Evolutionary conservation across 78 protist species (phyloP).

Genomic region (Speleostelium caveatum): DNA sequence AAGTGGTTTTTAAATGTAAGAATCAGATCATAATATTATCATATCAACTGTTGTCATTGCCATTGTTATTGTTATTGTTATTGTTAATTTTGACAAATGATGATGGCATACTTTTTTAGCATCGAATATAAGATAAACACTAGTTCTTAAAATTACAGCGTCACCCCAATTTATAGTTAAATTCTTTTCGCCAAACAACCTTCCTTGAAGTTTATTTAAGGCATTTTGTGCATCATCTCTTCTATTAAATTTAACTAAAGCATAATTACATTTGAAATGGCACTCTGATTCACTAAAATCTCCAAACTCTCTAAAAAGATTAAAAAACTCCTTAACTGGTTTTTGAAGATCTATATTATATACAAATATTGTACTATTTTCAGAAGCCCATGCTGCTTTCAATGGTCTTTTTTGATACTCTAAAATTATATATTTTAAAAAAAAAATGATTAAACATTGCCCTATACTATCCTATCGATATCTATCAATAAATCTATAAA

Average conservation of each 20-base stretch:
- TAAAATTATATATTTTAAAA: too few relatives aligned
- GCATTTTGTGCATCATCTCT: constrained; percentile 40
- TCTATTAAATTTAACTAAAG: neutral
- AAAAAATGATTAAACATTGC: too few relatives aligned
- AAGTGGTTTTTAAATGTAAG: neutral
- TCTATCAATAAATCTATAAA: neutral
- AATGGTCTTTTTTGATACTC: constrained; percentile 15
- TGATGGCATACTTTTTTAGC: neutral
- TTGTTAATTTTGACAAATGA: neutral
- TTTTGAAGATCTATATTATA: constrained; percentile 12
- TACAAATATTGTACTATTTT: constrained; percentile 23
- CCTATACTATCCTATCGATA: too few relatives aligned
- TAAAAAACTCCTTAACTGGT: neutral
- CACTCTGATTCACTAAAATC: constrained; percentile 9
- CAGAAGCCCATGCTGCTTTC: constrained; percentile 37
- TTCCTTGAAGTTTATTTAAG: neutral
- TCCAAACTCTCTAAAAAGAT: constrained; percentile 19
- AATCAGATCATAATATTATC: neutral
- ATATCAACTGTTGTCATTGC: neutral
- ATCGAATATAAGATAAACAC: constrained; percentile 25
- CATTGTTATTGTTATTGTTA: constrained; percentile 5
- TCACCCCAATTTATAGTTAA: constrained; percentile 39
- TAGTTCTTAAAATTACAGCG: constrained; percentile 20
- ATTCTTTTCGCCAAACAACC: neutral
- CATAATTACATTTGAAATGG: constrained; percentile 23